phyloP scores from a whole-genome alignment of 202 grass and related monocot genomes.

The Elaeis oleifera region DNA sequence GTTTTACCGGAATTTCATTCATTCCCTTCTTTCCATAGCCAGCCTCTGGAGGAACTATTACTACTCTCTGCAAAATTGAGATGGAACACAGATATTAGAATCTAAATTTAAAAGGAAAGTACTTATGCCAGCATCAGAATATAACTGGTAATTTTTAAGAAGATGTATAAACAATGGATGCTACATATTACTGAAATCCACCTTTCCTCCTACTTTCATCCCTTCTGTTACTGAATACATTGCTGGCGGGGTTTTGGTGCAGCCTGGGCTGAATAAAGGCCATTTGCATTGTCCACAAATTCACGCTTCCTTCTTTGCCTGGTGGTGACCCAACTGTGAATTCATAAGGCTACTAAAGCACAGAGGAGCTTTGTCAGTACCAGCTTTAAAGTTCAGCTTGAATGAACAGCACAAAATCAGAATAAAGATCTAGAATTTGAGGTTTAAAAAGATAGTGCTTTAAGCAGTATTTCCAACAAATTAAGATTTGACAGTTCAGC shows the following conservation, averaged over 20 bases:
- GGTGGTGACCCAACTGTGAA: conserved; percentile 81
- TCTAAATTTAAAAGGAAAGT: too few relatives aligned
- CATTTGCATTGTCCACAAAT: conserved; percentile 76
- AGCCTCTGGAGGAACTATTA: conserved; percentile 66
- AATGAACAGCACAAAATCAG: neutral
- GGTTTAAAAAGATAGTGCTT: too few relatives aligned
- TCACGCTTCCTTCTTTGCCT: conserved; percentile 86
- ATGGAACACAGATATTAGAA: neutral
- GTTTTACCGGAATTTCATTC: conserved; percentile 69
- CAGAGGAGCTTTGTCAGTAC: conserved; percentile 8
- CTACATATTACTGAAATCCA: conserved; percentile 18
- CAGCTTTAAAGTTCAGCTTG: conserved; percentile 32
- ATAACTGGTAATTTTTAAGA: too few relatives aligned
- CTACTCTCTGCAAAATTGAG: conserved; percentile 51
- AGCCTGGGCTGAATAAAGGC: conserved; percentile 72
- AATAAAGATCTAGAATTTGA: too few relatives aligned
- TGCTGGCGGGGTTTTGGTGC: conserved; percentile 67
- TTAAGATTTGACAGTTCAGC: too few relatives aligned
- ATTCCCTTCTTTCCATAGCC: conserved; percentile 69
- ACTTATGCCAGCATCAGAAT: too few relatives aligned
- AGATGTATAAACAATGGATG: neutral
- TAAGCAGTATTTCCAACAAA: too few relatives aligned
- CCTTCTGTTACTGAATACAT: conserved; percentile 83
- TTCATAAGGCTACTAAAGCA: conserved; percentile 94
- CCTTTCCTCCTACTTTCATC: conserved; percentile 94